phyloP scores from a whole-genome alignment of 768 basidiomycete genomes.

The Lactarius tabidus region DNA sequence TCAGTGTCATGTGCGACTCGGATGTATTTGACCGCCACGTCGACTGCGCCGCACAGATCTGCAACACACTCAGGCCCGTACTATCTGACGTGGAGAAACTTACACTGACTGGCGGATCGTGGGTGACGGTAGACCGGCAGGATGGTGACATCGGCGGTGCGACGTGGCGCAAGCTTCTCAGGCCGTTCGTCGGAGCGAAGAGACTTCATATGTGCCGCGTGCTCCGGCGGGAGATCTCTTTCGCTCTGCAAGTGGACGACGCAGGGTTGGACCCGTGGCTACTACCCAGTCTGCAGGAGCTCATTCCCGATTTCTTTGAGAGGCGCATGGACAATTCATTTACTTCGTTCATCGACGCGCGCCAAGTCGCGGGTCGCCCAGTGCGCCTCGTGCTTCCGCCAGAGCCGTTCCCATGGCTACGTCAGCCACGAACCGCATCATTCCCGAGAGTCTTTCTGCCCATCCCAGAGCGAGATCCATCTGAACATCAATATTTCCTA shows the following conservation, averaged over 20 bases:
- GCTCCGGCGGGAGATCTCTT: not conserved
- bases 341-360: not conserved
- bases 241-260: not conserved
- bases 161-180: not conserved
- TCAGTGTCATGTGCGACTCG: not conserved
- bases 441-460: not conserved
- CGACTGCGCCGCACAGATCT: not conserved
- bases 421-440: not conserved
- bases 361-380: not conserved
- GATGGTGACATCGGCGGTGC: not conserved
- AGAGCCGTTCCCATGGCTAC: not conserved
- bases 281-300: not conserved
- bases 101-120: not conserved
- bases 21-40: constrained; percentile 8
- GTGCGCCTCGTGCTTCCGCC: not conserved
- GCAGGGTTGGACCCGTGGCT: not conserved
- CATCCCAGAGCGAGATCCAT: too few relatives aligned
- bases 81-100: not conserved
- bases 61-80: not conserved
- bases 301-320: not conserved
- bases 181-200: not conserved
- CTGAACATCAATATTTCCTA: too few relatives aligned
- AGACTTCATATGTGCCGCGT: not conserved
- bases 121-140: not conserved
- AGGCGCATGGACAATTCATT: not conserved